These are phyloP conservation scores for Xylaria curta DNA, from an alignment of 495 filamentous ascomycete species.

Conservation along the genomic window DNA sequence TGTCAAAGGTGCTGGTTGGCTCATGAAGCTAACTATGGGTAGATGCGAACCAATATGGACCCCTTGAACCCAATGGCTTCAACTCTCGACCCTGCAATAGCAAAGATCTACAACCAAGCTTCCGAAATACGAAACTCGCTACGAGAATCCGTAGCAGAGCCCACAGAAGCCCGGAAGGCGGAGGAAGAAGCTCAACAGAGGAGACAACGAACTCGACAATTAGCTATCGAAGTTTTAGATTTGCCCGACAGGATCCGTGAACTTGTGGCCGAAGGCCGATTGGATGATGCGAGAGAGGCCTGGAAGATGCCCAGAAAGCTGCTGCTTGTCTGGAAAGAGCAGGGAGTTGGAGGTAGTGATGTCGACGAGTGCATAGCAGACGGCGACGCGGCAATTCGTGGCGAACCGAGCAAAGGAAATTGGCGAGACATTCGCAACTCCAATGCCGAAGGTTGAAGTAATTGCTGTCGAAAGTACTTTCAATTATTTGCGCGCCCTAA, in stretches of 20 bases:
- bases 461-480: background rate
- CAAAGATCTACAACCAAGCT: constrained; percentile 81
- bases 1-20: background rate
- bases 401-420: constrained; percentile 37
- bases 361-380: constrained; percentile 57
- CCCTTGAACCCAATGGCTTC: constrained; percentile 71
- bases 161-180: constrained; percentile 40
- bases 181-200: constrained; percentile 41
- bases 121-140: constrained; percentile 64
- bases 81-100: constrained; percentile 78
- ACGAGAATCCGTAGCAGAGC: constrained; percentile 48
- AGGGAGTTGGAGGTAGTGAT: constrained; percentile 56
- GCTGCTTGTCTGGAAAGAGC: constrained; percentile 57
- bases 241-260: constrained; percentile 65
- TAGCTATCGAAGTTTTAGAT: constrained; percentile 74
- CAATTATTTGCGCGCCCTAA: background rate
- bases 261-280: constrained; percentile 66
- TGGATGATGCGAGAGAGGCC: constrained; percentile 63
- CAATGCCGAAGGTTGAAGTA: constrained; percentile 13
- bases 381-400: constrained; percentile 55
- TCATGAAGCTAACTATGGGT: constrained; percentile 12
- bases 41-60: constrained; percentile 78
- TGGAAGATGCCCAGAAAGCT: constrained; percentile 64
- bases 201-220: constrained; percentile 64
- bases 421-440: constrained; percentile 34